Evolutionary conservation across 1,284 basidiomycete species (phyloP), one percentile per base, ranked within the genome.

Genomic region (Coniferiporia sulphurascens): DNA sequence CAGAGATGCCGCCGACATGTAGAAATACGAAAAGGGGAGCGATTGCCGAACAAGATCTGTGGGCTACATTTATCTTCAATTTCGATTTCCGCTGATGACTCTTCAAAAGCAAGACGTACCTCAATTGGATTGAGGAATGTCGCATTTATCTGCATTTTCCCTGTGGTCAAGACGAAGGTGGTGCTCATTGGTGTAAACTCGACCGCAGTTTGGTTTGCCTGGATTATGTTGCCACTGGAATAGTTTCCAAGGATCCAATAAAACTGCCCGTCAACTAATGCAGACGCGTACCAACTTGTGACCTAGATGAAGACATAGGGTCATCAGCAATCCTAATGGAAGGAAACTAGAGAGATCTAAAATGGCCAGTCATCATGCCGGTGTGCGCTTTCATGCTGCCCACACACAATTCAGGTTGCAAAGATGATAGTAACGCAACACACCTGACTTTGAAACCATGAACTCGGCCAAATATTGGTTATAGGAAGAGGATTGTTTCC

Each of bases 401-500:
- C 15, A 8, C 9, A 8, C 15, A 15, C 9, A 8, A 15, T 41
- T 12, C 12, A 8, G 38, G 9, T 41, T 41, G 9, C 7, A 8
- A 8, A 8, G 9, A 2, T 12, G 9, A 8, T 12, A 8, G 38
- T 27, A 41, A 41, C 2, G 38, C 9, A 15, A 55, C 53, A 32
- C 44, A 55, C 53, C 13, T 13, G 15, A 15, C 21, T n/a, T 13
- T 50, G 38, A 2, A 22, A 43, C 50, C 50, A 57, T 8, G 51
- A 10, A 4, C 41, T 49, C 52, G 53, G 27, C 46, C 46, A 56
- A 17, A 22, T 38, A 10, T 17, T 10, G 35, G n/a, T 52, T 35
- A 49, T 22, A 6, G 52, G 7, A n/a, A 4, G 17, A 19, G 56
- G 52, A 7, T 83, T 74, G 27, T 65, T 60, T 1, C 77, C 75